phyloP scores from a whole-genome alignment of 768 basidiomycete species.

The Kwoniella newhampshirensis region DNA sequence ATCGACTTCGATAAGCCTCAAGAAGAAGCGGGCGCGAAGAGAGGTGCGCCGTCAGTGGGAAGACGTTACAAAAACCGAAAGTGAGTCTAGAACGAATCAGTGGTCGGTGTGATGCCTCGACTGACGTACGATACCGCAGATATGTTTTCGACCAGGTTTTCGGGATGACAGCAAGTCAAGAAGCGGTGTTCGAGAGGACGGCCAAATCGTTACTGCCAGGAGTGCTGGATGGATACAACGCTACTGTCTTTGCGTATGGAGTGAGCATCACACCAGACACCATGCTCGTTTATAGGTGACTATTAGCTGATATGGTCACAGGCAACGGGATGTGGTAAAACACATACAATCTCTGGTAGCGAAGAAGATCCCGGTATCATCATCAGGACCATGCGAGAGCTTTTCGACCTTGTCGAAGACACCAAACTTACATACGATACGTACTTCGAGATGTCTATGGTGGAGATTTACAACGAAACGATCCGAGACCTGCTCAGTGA shows the following conservation, averaged over 20 bases:
- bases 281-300: neutral
- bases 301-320: too few species aligned
- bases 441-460: conserved; percentile 88
- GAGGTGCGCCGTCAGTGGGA: conserved; percentile 55
- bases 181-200: conserved; percentile 82
- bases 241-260: conserved; percentile 97
- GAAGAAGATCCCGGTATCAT: conserved; percentile 86
- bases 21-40: conserved; percentile 58
- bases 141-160: conserved; percentile 98
- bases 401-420: conserved; percentile 89
- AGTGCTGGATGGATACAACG: conserved; percentile 89
- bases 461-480: conserved; percentile 99
- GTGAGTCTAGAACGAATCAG: conserved; percentile 21
- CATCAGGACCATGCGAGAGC: conserved; percentile 93
- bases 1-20: conserved; percentile 95
- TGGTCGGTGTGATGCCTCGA: neutral
- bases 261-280: conserved; percentile 69
- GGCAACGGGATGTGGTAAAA: conserved; percentile 99
- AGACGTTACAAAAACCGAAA: conserved; percentile 95
- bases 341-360: conserved; percentile 95
- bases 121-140: conserved; percentile 15
- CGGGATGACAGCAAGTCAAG: conserved; percentile 73
- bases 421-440: conserved; percentile 78
- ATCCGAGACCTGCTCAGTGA: conserved; percentile 92
- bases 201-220: conserved; percentile 74